phyloP scores from a whole-genome alignment of 2,329 filamentous ascomycete genomes.

The Aureobasidium vineae region DNA sequence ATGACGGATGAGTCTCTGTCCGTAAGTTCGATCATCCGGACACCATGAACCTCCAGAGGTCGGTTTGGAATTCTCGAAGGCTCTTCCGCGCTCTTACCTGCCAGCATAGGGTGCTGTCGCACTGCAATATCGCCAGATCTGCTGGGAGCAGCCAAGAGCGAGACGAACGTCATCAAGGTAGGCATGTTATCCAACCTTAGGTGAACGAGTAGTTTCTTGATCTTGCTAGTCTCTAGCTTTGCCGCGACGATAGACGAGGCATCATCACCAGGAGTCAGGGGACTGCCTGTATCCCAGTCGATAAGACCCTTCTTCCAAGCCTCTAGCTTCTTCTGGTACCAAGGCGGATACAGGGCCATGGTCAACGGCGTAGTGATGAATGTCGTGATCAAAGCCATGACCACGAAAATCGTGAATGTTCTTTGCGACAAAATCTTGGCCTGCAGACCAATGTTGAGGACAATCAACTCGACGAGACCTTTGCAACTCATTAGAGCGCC shows the following conservation, averaged over 20 bases:
- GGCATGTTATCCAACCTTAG: constrained; percentile 82
- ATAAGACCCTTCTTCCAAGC: constrained; percentile 82
- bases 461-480: constrained; percentile 89
- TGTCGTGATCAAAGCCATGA: constrained; percentile 88
- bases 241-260: constrained; percentile 42
- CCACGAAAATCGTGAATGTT: constrained; percentile 91
- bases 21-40: constrained; percentile 83
- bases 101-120: constrained; percentile 42
- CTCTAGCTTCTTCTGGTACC: constrained; percentile 71
- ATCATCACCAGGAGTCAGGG: constrained; percentile 35
- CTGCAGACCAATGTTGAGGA: constrained; percentile 80
- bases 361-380: constrained; percentile 79
- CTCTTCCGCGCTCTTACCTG: constrained; percentile 28
- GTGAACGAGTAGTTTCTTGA: constrained; percentile 72
- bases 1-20: constrained; percentile 95
- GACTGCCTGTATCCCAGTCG: constrained; percentile 71
- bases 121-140: constrained; percentile 43
- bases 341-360: constrained; percentile 69
- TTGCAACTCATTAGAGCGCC: constrained; percentile 96
- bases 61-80: constrained; percentile 37
- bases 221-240: constrained; percentile 52
- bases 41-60: constrained; percentile 71
- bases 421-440: constrained; percentile 75
- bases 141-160: constrained; percentile 62
- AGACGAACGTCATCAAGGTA: constrained; percentile 76